phyloP scores from a whole-genome alignment of 768 basidiomycete species.

The Hortiboletus campestris region DNA sequence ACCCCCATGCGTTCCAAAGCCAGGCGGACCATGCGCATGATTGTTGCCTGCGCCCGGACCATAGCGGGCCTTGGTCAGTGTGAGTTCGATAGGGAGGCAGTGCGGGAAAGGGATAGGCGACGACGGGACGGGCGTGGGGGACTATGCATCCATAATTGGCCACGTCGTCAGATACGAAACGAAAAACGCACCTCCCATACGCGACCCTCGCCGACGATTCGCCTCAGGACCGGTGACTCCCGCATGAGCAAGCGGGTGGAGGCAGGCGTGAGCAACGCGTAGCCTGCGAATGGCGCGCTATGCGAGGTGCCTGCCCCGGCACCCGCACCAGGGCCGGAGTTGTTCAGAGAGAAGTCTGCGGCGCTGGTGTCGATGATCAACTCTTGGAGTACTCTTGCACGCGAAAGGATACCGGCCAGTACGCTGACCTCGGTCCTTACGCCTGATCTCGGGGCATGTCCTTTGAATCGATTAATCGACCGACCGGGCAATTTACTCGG shows the following conservation, averaged over 20 bases:
- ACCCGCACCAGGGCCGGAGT: neutral
- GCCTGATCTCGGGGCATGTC: neutral
- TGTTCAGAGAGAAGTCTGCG: neutral
- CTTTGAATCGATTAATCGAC: neutral
- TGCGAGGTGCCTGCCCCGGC: neutral
- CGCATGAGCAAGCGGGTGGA: constrained; percentile 45
- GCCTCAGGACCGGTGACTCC: constrained; percentile 37
- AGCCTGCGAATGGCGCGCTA: neutral
- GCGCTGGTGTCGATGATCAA: constrained; percentile 17
- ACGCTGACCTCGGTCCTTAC: constrained; percentile 13
- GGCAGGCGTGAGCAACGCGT: constrained; percentile 39
- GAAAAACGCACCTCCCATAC: constrained; percentile 51
- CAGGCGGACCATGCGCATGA: constrained; percentile 13
- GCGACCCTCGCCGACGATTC: constrained; percentile 48
- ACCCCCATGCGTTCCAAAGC: constrained; percentile 18
- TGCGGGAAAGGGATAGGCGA: constrained; percentile 7
- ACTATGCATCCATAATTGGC: constrained; percentile 4
- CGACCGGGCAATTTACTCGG: neutral
- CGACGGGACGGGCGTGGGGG: constrained; percentile 9
- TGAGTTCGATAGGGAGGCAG: constrained; percentile 11
- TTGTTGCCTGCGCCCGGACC: constrained; percentile 12
- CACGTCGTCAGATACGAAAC: neutral
- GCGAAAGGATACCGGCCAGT: constrained; percentile 14
- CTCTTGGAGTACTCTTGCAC: constrained; percentile 12
- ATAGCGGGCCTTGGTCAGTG: constrained; percentile 7